A percentile compares a stretch with the other conserved stretches of the same genome.
Evolutionary conservation across 1,139 yeast genomes (phyloP).

Genomic region (Candida frijolesensis): DNA sequence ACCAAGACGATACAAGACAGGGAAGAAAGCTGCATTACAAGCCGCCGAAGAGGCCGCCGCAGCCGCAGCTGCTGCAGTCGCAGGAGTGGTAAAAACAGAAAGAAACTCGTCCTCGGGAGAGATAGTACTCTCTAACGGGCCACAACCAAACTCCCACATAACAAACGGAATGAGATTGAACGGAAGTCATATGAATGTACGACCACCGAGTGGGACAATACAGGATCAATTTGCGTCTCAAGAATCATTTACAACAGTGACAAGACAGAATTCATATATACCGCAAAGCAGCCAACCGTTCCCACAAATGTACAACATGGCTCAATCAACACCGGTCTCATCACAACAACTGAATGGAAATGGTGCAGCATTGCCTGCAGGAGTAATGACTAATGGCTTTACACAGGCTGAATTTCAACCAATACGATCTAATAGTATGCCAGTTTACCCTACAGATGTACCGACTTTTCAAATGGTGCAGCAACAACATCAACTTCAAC

Average conservation of each 20-base stretch:
- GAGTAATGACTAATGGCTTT: constrained; percentile 15
- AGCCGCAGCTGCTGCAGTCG: constrained; percentile 13
- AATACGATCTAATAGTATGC: constrained; percentile 14
- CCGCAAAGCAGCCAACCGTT: constrained; percentile 10
- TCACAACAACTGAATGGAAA: constrained; percentile 16
- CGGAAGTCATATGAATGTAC: background rate
- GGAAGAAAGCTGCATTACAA: constrained; percentile 18
- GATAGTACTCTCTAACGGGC: constrained; percentile 1
- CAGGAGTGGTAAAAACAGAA: background rate
- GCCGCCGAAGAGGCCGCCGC: constrained; percentile 15
- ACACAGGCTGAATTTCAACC: constrained; percentile 31
- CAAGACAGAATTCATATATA: constrained; percentile 17
- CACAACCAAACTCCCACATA: background rate
- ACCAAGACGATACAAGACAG: constrained; percentile 33
- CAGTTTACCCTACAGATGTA: constrained; percentile 24
- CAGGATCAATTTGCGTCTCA: constrained; percentile 18
- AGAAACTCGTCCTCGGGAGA: background rate
- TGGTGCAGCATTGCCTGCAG: constrained; percentile 20
- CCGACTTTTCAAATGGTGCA: constrained; percentile 30
- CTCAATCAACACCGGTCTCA: constrained; percentile 23
- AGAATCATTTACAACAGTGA: constrained; percentile 18
- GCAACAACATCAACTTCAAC: constrained; percentile 10
- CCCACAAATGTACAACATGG: constrained; percentile 12
- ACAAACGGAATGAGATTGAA: background rate
- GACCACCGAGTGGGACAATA: background rate